Percentiles rank a stretch among this genome's conserved stretches.
Conservation (phyloP, 1,139 yeast genomes). For the Suhomyces guaymorum region DNA sequence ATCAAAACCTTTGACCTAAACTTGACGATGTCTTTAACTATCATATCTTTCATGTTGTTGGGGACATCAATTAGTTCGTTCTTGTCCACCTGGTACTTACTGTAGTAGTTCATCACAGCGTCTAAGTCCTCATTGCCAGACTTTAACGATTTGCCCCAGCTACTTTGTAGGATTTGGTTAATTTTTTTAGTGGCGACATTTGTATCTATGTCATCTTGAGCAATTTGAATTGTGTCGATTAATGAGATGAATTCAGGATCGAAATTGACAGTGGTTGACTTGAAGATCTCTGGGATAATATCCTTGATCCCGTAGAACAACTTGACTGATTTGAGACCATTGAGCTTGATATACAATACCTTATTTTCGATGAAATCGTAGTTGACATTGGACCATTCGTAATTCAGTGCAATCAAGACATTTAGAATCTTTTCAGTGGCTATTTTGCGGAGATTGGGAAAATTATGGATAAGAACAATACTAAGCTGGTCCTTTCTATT, state of each 20-base stretch:
- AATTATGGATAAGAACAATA: slow-evolving; percentile 35
- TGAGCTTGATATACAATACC: slow-evolving; percentile 31
- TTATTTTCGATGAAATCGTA: slow-evolving; percentile 29
- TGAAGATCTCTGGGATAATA: slow-evolving; percentile 4
- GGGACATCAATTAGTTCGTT: slow-evolving; percentile 67
- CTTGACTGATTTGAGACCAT: slow-evolving; percentile 14
- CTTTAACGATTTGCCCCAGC: slow-evolving; percentile 20
- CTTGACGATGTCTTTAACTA: slow-evolving; percentile 58
- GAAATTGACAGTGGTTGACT: slow-evolving; percentile 8
- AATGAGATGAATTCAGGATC: slow-evolving; percentile 15
- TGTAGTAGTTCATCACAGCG: slow-evolving; percentile 36
- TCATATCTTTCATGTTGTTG: slow-evolving; percentile 53
- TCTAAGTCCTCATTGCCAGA: slow-evolving; percentile 40
- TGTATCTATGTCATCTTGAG: background rate
- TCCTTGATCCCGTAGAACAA: slow-evolving; percentile 17
- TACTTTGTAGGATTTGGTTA: slow-evolving; percentile 21
- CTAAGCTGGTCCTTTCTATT: slow-evolving; percentile 41
- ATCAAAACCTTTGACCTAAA: slow-evolving; percentile 63
- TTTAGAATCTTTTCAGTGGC: slow-evolving; percentile 28
- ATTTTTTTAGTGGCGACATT: slow-evolving; percentile 6
- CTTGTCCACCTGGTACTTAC: slow-evolving; percentile 56
- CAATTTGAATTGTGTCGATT: slow-evolving; percentile 2
- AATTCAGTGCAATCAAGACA: slow-evolving; percentile 12
- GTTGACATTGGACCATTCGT: slow-evolving; percentile 31
- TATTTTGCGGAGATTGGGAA: slow-evolving; percentile 32